phyloP scores from a whole-genome alignment of 805 yeast species.

The Schwanniomyces pseudopolymorphus region DNA sequence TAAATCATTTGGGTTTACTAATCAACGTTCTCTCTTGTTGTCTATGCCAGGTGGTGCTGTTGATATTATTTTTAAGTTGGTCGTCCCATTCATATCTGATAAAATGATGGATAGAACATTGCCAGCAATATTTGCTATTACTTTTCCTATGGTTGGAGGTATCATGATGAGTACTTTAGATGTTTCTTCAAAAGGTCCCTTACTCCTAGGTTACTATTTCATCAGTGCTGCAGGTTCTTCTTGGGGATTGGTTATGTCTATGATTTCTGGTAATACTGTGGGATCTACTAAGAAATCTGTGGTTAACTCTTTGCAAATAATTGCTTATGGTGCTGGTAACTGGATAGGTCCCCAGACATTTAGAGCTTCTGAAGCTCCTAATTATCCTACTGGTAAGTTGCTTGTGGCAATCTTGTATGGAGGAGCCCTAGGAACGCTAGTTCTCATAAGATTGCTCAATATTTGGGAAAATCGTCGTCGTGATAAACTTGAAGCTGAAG shows the following conservation, averaged over 20 bases:
- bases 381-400: constrained; percentile 39
- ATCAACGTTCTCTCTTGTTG: constrained; percentile 23
- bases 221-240: not conserved
- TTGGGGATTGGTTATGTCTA: not conserved
- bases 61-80: constrained; percentile 23
- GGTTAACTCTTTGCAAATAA: constrained; percentile 18
- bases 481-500: constrained; percentile 20
- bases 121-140: too few species aligned
- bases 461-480: constrained; percentile 35
- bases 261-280: constrained; percentile 11
- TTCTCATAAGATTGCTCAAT: not conserved
- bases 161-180: too few species aligned
- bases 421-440: not conserved
- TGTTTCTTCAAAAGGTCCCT: too few species aligned
- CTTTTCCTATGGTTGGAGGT: too few species aligned
- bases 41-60: constrained; percentile 36
- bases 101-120: too few species aligned
- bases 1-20: constrained; percentile 10
- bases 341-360: constrained; percentile 56
- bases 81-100: constrained; percentile 12
- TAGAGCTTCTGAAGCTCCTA: constrained; percentile 42
- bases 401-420: constrained; percentile 30
- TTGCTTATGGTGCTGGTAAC: constrained; percentile 37
- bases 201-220: not conserved
- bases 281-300: constrained; percentile 24